Evolutionary conservation across 495 filamentous ascomycete genomes (phyloP).

Genomic region (Daldinia childiae): DNA sequence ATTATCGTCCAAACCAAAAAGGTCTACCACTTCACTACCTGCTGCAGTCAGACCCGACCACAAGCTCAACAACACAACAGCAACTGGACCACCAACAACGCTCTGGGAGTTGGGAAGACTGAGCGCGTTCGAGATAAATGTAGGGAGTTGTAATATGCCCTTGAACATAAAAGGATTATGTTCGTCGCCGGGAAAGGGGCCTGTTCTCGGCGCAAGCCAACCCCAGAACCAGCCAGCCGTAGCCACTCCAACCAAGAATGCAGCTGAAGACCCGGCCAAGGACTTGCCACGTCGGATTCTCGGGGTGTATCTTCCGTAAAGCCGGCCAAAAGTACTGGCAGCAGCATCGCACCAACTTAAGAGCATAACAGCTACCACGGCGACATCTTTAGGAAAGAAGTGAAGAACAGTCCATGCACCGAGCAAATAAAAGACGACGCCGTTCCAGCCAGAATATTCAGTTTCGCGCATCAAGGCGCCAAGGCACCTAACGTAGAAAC

Average conservation of each 20-base stretch:
- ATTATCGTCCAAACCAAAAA: constrained; percentile 96
- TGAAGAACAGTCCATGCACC: constrained; percentile 86
- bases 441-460: constrained; percentile 92
- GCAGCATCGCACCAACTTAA: constrained; percentile 98
- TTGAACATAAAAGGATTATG: constrained; percentile 80
- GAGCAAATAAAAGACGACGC: constrained; percentile 94
- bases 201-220: constrained; percentile 74
- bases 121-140: constrained; percentile 59
- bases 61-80: constrained; percentile 85
- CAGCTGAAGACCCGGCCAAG: constrained; percentile 86
- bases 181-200: constrained; percentile 71
- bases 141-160: constrained; percentile 73
- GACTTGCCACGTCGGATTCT: constrained; percentile 87
- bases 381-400: constrained; percentile 95
- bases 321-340: constrained; percentile 88
- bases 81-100: constrained; percentile 71
- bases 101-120: constrained; percentile 57
- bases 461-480: constrained; percentile 96
- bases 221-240: constrained; percentile 92
- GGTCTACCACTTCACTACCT: constrained; percentile 87
- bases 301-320: constrained; percentile 88
- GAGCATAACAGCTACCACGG: constrained; percentile 84
- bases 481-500: constrained; percentile 81
- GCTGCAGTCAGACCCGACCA: constrained; percentile 88
- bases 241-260: constrained; percentile 78